These are phyloP conservation scores for Phytophthora cryptogea DNA, from an alignment of 352 stramenopile genomes.

Conservation along the genomic window DNA sequence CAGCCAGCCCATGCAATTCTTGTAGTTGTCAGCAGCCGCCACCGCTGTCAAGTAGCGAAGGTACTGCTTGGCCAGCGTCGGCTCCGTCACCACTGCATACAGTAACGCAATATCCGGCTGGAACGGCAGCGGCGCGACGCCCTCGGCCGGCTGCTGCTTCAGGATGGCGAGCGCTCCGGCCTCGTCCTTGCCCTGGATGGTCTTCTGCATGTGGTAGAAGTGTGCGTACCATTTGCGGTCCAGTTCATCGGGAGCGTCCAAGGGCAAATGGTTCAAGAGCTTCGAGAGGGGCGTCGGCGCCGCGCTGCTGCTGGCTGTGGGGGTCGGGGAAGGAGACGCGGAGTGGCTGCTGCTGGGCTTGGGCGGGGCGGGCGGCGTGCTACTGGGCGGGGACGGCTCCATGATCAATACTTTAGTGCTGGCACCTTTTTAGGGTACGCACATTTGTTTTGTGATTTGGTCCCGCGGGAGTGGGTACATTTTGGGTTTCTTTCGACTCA, in stretches of 20 bases:
- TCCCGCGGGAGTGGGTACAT: too few relatives aligned
- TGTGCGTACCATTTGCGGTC: conserved; percentile 89
- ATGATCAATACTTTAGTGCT: not conserved
- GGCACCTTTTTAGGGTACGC: too few relatives aligned
- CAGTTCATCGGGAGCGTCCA: conserved; percentile 78
- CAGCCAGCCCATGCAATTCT: conserved; percentile 75
- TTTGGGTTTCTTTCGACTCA: not conserved
- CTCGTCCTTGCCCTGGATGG: conserved; percentile 77
- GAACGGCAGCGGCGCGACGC: conserved; percentile 51
- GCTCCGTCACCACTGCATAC: conserved; percentile 80
- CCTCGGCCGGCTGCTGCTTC: conserved; percentile 55
- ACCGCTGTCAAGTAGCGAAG: conserved; percentile 73
- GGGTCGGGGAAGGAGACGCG: conserved; percentile 31
- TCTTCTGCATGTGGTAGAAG: conserved; percentile 87
- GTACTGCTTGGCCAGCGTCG: conserved; percentile 71
- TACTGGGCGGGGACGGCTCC: conserved; percentile 21
- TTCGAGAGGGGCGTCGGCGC: conserved; percentile 63
- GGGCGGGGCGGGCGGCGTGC: conserved; percentile 8
- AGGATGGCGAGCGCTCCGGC: conserved; percentile 51
- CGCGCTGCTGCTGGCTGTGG: conserved; percentile 27
- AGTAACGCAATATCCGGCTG: conserved; percentile 81
- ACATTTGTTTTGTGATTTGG: too few relatives aligned
- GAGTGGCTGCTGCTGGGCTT: conserved; percentile 10
- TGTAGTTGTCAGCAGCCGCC: conserved; percentile 64
- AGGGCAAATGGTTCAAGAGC: conserved; percentile 68